Percentiles rank a stretch among this genome's conserved stretches.
These are phyloP conservation scores for Fusarium chuoi DNA, from an alignment of 2,329 filamentous ascomycete genomes.

Conservation along the genomic window DNA sequence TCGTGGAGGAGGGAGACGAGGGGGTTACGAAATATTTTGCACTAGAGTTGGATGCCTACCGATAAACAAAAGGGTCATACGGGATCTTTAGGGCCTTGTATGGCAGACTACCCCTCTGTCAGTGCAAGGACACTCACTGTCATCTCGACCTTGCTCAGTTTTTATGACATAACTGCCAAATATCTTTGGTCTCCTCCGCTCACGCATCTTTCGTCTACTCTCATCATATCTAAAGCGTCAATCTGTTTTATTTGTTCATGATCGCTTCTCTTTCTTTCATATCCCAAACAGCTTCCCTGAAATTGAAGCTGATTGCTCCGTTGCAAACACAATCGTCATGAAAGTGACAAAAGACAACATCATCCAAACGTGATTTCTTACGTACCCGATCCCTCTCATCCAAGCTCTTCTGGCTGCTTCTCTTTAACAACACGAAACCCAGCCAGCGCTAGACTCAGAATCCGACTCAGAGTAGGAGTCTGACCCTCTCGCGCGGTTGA, in stretches of 20 bases:
- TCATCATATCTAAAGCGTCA: rapidly evolving
- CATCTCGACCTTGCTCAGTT: not conserved
- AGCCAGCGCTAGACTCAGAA: no score
- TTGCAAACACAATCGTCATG: no score
- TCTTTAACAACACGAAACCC: no score
- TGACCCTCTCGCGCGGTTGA: no score
- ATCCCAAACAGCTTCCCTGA: no score
- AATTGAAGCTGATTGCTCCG: no score
- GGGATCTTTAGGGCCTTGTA: rapidly evolving
- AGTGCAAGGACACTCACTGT: not conserved
- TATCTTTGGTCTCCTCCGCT: rapidly evolving
- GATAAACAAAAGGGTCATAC: not conserved
- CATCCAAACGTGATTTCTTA: no score
- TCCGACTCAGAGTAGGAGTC: no score
- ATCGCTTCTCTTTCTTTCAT: rapidly evolving
- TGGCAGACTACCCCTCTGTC: not conserved
- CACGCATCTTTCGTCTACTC: rapidly evolving
- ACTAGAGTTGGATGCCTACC: not conserved
- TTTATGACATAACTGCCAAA: not conserved
- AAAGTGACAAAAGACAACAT: no score
- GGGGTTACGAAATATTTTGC: not conserved
- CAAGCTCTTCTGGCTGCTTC: no score
- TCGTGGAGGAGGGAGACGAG: not conserved
- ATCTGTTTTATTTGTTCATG: no score
- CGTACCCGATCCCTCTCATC: no score